These are phyloP conservation scores for Arthromyces matolae DNA, from an alignment of 768 basidiomycete species.

Conservation along the genomic window DNA sequence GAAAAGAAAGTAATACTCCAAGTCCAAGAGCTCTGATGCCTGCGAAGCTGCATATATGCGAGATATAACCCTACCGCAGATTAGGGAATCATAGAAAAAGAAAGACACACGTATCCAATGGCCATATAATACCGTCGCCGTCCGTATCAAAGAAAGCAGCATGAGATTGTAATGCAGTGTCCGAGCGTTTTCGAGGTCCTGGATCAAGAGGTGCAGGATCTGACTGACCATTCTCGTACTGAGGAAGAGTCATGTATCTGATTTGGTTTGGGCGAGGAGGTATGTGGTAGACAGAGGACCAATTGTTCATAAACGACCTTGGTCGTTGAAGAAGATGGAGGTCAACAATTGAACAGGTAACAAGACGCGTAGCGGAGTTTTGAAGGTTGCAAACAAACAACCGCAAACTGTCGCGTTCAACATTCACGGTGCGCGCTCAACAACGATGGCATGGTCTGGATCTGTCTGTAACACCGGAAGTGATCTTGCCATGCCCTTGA, in stretches of 20 bases:
- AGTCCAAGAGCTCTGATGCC: constrained; percentile 39
- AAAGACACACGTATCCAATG: constrained; percentile 39
- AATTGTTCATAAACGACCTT: constrained; percentile 17
- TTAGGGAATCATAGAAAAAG: background rate
- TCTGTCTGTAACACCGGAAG: too few species aligned
- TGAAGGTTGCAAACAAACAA: too few species aligned
- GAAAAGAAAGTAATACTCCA: constrained; percentile 30
- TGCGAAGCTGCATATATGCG: constrained; percentile 2
- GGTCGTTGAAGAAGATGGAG: too few species aligned
- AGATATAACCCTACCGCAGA: background rate
- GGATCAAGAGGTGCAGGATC: constrained; percentile 10
- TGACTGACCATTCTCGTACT: constrained; percentile 12
- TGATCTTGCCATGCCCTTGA: too few species aligned
- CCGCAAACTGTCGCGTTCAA: too few species aligned
- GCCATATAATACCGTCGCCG: constrained; percentile 44
- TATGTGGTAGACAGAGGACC: constrained; percentile 14
- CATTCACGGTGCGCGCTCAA: too few species aligned
- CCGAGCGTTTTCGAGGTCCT: constrained; percentile 18
- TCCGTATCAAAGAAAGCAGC: constrained; percentile 45
- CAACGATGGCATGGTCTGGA: too few species aligned
- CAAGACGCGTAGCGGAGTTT: too few species aligned
- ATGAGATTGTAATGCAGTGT: constrained; percentile 39
- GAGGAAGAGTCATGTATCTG: constrained; percentile 6
- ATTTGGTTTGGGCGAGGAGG: constrained; percentile 7
- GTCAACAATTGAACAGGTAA: too few species aligned